phyloP scores from a whole-genome alignment of 139 green algal genomes.

The Gonium pectorale region DNA sequence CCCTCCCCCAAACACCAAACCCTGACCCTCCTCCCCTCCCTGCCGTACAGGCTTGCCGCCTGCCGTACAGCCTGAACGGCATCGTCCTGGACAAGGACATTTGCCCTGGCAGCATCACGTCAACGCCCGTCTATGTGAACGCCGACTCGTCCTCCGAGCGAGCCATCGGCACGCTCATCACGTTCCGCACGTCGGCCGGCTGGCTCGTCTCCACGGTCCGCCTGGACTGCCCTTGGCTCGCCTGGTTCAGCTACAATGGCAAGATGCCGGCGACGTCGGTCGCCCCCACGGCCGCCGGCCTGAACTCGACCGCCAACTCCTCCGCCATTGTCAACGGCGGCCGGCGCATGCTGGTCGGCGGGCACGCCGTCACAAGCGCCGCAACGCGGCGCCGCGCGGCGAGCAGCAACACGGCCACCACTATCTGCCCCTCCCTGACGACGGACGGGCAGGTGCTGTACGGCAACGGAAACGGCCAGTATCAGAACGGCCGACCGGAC shows the following conservation, averaged over 20 bases:
- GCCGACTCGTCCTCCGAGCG: not conserved
- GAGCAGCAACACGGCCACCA: not conserved
- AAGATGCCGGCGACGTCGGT: not conserved
- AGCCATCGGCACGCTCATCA: conserved; percentile 29
- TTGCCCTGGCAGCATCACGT: not conserved
- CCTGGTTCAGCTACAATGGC: conserved; percentile 31
- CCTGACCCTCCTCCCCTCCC: too few relatives aligned
- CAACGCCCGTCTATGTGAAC: conserved; percentile 16
- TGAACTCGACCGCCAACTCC: not conserved
- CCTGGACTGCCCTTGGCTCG: conserved; percentile 42
- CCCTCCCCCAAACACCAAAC: too few relatives aligned
- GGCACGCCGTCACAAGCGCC: too few relatives aligned
- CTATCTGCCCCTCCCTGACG: conserved; percentile 19
- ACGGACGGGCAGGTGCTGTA: conserved; percentile 15
- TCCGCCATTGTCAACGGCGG: not conserved
- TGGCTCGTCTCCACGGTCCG: conserved; percentile 30
- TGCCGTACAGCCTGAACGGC: conserved; percentile 28
- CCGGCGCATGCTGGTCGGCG: too few relatives aligned
- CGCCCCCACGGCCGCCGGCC: too few relatives aligned
- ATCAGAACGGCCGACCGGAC: conserved; percentile 38
- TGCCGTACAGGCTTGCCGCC: conserved; percentile 27
- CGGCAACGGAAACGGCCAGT: conserved; percentile 27
- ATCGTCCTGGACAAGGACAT: conserved; percentile 16
- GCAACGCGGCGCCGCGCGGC: too few relatives aligned
- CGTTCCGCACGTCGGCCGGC: conserved; percentile 2